A percentile compares a stretch with the other conserved stretches of the same genome.
phyloP scores from a whole-genome alignment of 1,284 basidiomycete genomes.

The Erythrobasidium hasegawianum region DNA sequence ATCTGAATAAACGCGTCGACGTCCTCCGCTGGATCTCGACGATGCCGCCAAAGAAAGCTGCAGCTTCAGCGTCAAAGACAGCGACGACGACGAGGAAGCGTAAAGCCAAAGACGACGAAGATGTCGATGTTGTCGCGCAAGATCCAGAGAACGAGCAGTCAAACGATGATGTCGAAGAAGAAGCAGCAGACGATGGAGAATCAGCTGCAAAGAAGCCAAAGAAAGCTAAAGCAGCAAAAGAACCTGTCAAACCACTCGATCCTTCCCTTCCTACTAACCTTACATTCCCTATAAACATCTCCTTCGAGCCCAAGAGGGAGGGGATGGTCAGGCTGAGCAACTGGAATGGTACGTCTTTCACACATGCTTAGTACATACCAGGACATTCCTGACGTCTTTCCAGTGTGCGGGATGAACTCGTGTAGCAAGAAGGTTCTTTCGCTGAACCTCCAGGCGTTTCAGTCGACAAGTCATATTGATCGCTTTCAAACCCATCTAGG shows the following conservation, averaged over 20 bases:
- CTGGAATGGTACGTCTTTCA: constrained; percentile 37
- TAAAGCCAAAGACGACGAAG: constrained; percentile 8
- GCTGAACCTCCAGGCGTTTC: constrained; percentile 1
- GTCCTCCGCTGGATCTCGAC: constrained; percentile 3
- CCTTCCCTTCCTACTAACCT: constrained; percentile 41
- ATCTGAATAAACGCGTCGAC: neutral
- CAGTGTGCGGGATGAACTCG: constrained; percentile 41
- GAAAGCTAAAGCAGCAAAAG: constrained; percentile 39
- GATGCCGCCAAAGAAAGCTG: constrained; percentile 23
- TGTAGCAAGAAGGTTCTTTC: constrained; percentile 43
- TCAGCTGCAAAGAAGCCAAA: constrained; percentile 18
- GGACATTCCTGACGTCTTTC: neutral
- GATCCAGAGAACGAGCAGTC: neutral
- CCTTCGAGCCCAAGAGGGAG: constrained; percentile 27
- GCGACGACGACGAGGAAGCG: constrained; percentile 8
- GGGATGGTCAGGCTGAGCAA: constrained; percentile 36
- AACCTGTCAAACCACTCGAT: constrained; percentile 43
- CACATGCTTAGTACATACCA: neutral
- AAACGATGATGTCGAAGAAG: neutral
- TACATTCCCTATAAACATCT: constrained; percentile 40
- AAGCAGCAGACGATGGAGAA: constrained; percentile 10
- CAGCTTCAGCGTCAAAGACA: neutral
- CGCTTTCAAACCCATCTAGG: no score
- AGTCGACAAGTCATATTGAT: neutral
- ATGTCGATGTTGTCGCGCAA: neutral